Conservation (phyloP, 1,139 yeast species). For the Meyerozyma athensensis region DNA sequence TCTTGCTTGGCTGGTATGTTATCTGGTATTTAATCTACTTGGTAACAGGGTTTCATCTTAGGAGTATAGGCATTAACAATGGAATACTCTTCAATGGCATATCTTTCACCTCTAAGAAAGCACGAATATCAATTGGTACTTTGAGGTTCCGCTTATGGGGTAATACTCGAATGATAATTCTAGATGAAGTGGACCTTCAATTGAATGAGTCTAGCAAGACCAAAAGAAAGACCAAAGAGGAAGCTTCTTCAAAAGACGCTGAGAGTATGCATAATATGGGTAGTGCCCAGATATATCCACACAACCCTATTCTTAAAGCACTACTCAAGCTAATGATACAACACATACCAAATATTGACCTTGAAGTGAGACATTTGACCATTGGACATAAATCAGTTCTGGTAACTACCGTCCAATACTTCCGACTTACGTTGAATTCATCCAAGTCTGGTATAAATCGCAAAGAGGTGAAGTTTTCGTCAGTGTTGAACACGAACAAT, state of each 20-base stretch:
- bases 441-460: constrained; percentile 17
- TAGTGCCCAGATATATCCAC: constrained; percentile 17
- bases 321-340: constrained; percentile 15
- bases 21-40: constrained; percentile 26
- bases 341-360: constrained; percentile 23
- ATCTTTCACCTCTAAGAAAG: constrained; percentile 13
- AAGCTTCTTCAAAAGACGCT: background rate
- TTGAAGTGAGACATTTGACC: constrained; percentile 24
- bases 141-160: constrained; percentile 40
- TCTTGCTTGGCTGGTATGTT: constrained; percentile 17
- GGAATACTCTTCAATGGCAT: constrained; percentile 38
- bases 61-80: constrained; percentile 32
- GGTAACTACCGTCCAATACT: constrained; percentile 19
- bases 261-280: constrained; percentile 1
- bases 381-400: constrained; percentile 11
- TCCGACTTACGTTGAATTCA: constrained; percentile 19
- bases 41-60: constrained; percentile 31
- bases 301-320: constrained; percentile 10
- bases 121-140: constrained; percentile 18
- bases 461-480: constrained; percentile 19
- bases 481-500: constrained; percentile 2
- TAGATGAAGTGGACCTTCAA: constrained; percentile 22
- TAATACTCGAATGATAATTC: constrained; percentile 27
- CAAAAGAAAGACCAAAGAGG: constrained; percentile 1
- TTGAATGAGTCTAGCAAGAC: constrained; percentile 4